Evolutionary conservation across 2,329 filamentous ascomycete genomes (phyloP).

Genomic region (Lojkania enalia): DNA sequence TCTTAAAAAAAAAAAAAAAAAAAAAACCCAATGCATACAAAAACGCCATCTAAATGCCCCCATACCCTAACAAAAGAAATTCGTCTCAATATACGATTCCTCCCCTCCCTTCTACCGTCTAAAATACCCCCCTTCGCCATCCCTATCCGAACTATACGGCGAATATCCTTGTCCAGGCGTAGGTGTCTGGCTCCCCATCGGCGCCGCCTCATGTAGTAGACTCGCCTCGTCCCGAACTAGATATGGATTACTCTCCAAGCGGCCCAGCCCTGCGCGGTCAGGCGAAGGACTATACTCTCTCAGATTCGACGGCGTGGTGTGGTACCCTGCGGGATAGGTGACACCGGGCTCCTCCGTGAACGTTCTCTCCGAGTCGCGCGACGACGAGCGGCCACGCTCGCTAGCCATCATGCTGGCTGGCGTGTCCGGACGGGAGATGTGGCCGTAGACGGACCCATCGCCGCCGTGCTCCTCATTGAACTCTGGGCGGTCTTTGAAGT

Average conservation of each 20-base stretch:
- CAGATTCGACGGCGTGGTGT: conserved; percentile 48
- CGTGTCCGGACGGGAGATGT: conserved; percentile 62
- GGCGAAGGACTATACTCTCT: conserved; percentile 49
- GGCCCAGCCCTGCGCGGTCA: conserved; percentile 22
- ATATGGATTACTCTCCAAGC: conserved; percentile 24
- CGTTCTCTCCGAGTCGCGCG: conserved; percentile 35
- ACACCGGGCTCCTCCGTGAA: conserved; percentile 38
- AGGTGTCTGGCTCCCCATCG: conserved; percentile 34
- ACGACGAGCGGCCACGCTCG: conserved; percentile 27
- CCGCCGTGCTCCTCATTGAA: conserved; percentile 88
- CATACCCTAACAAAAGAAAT: background rate
- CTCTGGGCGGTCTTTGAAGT: conserved; percentile 87
- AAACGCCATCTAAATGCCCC: too few species aligned
- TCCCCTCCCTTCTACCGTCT: background rate
- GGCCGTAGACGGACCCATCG: conserved; percentile 61
- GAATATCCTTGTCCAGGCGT: background rate
- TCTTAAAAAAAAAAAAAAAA: too few species aligned
- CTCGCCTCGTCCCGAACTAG: conserved; percentile 28
- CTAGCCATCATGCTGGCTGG: conserved; percentile 49
- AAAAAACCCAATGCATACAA: too few species aligned
- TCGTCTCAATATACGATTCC: background rate
- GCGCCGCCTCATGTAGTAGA: conserved; percentile 36
- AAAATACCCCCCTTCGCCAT: background rate
- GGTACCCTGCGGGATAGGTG: conserved; percentile 53
- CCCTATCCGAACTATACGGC: background rate